phyloP scores from a whole-genome alignment of 148 eudicot species.

The Rhododendron kiyosumense region DNA sequence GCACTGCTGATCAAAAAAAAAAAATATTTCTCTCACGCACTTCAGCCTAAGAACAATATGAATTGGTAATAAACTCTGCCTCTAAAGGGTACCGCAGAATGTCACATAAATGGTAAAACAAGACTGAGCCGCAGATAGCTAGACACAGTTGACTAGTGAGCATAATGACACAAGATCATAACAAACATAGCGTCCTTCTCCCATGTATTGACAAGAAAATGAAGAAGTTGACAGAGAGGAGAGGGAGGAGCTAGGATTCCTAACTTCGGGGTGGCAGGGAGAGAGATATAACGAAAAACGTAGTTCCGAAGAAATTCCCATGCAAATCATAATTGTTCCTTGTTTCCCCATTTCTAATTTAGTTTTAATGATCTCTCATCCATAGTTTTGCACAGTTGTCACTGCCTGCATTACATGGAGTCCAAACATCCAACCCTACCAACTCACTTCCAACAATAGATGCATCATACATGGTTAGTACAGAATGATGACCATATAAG shows the following conservation, averaged over 20 bases:
- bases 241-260: neutral
- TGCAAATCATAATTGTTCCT: neutral
- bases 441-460: neutral
- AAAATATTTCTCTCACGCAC: neutral
- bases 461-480: neutral
- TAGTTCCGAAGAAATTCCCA: neutral
- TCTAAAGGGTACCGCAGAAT: neutral
- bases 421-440: neutral
- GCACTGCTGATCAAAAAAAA: neutral
- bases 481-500: neutral
- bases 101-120: neutral
- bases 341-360: neutral
- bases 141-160: neutral
- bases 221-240: neutral
- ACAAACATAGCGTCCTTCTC: neutral
- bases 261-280: neutral
- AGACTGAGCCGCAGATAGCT: neutral
- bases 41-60: neutral
- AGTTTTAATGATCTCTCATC: no score
- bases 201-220: neutral
- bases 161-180: neutral
- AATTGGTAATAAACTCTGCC: neutral
- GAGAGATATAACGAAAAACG: neutral
- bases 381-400: neutral
- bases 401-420: neutral